These are phyloP conservation scores for Bifiguratus adelaidae DNA, from an alignment of 192 early-diverging fungal genomes.

Conservation along the genomic window DNA sequence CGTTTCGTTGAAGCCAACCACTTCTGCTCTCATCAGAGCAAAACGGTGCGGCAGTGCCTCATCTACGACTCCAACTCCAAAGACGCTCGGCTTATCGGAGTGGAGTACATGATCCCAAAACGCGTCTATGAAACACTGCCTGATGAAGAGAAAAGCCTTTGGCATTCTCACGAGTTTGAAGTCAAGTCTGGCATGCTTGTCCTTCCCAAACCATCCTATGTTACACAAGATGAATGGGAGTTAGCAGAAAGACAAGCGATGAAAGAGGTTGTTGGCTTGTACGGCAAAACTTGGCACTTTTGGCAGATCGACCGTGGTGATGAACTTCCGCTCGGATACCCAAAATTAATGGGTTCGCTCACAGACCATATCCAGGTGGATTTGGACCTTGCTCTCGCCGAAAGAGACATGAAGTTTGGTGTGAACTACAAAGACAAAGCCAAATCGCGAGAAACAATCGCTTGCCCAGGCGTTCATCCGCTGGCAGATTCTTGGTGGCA, in stretches of 20 bases:
- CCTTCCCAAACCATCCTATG: conserved; percentile 13
- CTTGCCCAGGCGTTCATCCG: too few relatives aligned
- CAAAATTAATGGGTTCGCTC: too few relatives aligned
- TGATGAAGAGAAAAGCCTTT: conserved; percentile 37
- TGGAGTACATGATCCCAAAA: conserved; percentile 50
- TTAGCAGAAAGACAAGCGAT: conserved; percentile 20
- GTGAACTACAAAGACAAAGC: too few relatives aligned
- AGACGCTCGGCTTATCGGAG: conserved; percentile 34
- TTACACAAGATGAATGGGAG: conserved; percentile 14
- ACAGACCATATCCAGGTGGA: too few relatives aligned
- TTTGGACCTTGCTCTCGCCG: too few relatives aligned
- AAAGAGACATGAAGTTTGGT: too few relatives aligned
- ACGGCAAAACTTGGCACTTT: conserved; percentile 35
- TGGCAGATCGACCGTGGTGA: conserved; percentile 41
- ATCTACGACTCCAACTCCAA: conserved; percentile 29
- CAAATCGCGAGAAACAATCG: too few relatives aligned
- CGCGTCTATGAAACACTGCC: conserved; percentile 31
- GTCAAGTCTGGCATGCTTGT: conserved; percentile 30
- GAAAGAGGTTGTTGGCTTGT: conserved; percentile 21
- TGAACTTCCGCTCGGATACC: conserved; percentile 25
- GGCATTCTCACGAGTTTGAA: conserved; percentile 50
- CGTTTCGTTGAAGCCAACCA: conserved; percentile 39
- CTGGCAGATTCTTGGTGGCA: too few relatives aligned
- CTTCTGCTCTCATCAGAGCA: conserved; percentile 34
- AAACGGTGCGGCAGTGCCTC: conserved; percentile 42